These are phyloP conservation scores for Apiospora koreana DNA, from an alignment of 2,329 filamentous ascomycete genomes.

Conservation along the genomic window DNA sequence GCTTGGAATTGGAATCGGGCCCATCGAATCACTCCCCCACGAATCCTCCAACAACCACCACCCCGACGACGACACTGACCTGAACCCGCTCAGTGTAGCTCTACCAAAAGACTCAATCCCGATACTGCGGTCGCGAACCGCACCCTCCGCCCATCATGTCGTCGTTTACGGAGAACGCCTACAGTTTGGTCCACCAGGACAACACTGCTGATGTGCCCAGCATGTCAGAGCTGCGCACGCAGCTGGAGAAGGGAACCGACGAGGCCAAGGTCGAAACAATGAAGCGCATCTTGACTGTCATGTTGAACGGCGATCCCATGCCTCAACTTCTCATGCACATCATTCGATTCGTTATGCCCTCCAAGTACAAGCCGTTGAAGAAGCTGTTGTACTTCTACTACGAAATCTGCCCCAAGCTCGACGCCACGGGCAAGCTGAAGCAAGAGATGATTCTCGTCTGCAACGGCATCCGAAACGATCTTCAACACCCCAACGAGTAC, in stretches of 20 bases:
- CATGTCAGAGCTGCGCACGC: conserved; percentile 86
- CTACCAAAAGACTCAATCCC: background rate
- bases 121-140: conserved; percentile 6
- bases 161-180: conserved; percentile 90
- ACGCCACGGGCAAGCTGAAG: conserved; percentile 90
- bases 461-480: conserved; percentile 96
- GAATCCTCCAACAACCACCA: background rate
- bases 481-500: conserved; percentile 98
- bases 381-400: conserved; percentile 99
- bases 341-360: conserved; percentile 99
- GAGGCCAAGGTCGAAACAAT: conserved; percentile 93
- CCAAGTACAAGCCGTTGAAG: conserved; percentile 93
- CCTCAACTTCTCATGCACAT: conserved; percentile 97
- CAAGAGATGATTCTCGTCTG: conserved; percentile 99
- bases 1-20: conserved; percentile 4
- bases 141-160: conserved; percentile 62
- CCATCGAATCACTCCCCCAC: conserved; percentile 5
- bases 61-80: background rate
- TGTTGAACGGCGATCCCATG: conserved; percentile 98
- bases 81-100: background rate
- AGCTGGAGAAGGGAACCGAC: conserved; percentile 92
- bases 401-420: conserved; percentile 96
- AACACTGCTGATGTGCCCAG: conserved; percentile 91
- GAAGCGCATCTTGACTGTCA: conserved; percentile 94
- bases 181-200: conserved; percentile 97